phyloP scores from a whole-genome alignment of 768 basidiomycete species.

The Rhodosporidiobolus odoratus region DNA sequence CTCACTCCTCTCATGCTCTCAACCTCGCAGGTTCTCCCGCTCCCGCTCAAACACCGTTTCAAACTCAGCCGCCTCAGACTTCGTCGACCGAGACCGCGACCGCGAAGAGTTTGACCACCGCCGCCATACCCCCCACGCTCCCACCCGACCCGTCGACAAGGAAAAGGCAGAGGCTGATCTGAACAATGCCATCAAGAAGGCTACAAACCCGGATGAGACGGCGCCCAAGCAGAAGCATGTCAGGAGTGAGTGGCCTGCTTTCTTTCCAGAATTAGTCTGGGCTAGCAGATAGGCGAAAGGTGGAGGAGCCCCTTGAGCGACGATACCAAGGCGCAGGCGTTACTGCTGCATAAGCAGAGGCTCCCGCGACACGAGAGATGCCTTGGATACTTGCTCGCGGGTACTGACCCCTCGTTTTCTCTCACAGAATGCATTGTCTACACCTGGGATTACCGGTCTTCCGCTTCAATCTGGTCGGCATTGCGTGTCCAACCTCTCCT shows the following conservation, averaged over 20 bases:
- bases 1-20: neutral
- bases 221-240: constrained; percentile 99
- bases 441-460: constrained; percentile 98
- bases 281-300: neutral
- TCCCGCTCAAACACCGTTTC: constrained; percentile 9
- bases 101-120: constrained; percentile 3
- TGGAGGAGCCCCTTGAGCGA: too few relatives aligned
- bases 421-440: constrained; percentile 88
- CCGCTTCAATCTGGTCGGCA: constrained; percentile 95
- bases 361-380: too few relatives aligned
- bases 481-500: constrained; percentile 93
- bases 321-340: too few relatives aligned
- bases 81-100: constrained; percentile 26
- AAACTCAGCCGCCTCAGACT: constrained; percentile 24
- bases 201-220: constrained; percentile 86
- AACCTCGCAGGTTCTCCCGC: constrained; percentile 31
- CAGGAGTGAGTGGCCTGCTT: constrained; percentile 62
- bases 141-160: constrained; percentile 95
- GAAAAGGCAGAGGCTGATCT: constrained; percentile 96
- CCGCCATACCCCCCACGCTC: constrained; percentile 44
- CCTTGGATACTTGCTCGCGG: too few relatives aligned
- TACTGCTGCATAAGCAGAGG: too few relatives aligned
- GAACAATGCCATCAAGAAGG: constrained; percentile 94
- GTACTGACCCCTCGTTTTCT: neutral
- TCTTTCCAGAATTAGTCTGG: neutral